phyloP scores from a whole-genome alignment of 805 yeast species.

The Yamadazyma paraphyllophila region DNA sequence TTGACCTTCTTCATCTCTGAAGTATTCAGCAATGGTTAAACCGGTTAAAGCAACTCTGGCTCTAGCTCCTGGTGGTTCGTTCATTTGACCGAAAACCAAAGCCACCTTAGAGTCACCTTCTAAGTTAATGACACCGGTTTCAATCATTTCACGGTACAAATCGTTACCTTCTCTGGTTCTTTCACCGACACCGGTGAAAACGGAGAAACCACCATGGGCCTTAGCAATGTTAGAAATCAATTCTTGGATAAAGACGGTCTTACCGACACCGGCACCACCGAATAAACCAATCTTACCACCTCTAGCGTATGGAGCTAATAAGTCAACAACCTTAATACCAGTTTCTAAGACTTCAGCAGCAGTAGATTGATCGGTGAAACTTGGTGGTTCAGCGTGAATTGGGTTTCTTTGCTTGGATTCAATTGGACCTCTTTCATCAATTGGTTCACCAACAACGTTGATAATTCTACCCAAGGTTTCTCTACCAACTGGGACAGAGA shows the following conservation, averaged over 20 bases:
- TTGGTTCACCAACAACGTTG: constrained; percentile 99
- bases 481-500: constrained; percentile 98
- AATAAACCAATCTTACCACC: constrained; percentile 99
- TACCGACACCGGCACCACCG: constrained; percentile 99
- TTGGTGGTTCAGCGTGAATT: constrained; percentile 97
- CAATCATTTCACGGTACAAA: constrained; percentile 99
- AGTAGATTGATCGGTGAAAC: constrained; percentile 96
- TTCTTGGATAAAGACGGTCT: constrained; percentile 99
- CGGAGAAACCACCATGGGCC: constrained; percentile 99
- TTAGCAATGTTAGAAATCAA: constrained; percentile 99
- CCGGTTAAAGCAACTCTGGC: constrained; percentile 99
- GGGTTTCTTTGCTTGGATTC: constrained; percentile 91
- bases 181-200: constrained; percentile 99
- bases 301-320: constrained; percentile 99
- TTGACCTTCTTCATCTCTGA: constrained; percentile 99
- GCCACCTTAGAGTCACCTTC: constrained; percentile 99
- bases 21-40: constrained; percentile 99
- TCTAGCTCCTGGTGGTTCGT: constrained; percentile 99
- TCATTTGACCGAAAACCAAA: constrained; percentile 99
- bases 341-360: constrained; percentile 98
- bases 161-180: constrained; percentile 99
- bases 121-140: constrained; percentile 99
- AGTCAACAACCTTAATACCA: constrained; percentile 99
- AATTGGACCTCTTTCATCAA: constrained; percentile 99
- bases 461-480: constrained; percentile 98